Base-by-base conservation (phyloP, 2,329 filamentous ascomycete species). In the Ophiocordyceps australis region DNA sequence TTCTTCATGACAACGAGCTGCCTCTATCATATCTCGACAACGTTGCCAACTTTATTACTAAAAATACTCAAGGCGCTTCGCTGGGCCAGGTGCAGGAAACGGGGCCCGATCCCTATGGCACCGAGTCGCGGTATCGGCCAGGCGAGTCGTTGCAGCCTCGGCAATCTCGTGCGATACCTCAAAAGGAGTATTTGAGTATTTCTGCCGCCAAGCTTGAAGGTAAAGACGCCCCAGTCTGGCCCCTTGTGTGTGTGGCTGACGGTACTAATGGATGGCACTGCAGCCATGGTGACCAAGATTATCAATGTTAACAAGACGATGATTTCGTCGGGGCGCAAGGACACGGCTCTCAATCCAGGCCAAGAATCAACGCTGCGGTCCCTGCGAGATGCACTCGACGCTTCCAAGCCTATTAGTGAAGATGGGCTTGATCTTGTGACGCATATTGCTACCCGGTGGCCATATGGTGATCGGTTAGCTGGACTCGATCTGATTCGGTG, bases 401-500 rank as follows among this genome's bases (percentile, higher is more conserved):
- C 59, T 4, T 49, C 53, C 33, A 61, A 58, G 35, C 55, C 61
- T 18, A 49, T 62, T 21, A 54, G 47, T 6, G 47, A 61, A 6
- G 43, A 55, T 12, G 64, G 70, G 1, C 49, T 86, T 4, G 57
- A 71, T 14, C 52, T 82, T 0, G 57, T 83, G 5, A 54, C 82
- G 30, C 80, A 74, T 39, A 64, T 91, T 27, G 67, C 73, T 12
- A 81, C 78, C 0, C 49, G 60, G 17, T 98, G 89, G 89, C 77
- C 85, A 3, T 72, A 76, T 27, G 60, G 72, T 9, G 78, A 81
- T 36, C 74, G 83, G 23, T 62, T 98, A 0, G 79, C 89, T 1
- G 80, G 74, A 9, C 65, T 98, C 1, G 89, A 95, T 46, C 59
- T 95, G 2, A 62, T 95, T 5, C 79, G 89, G n/a, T 72, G 91